Conservation (phyloP, 2,329 filamentous ascomycete species). For the Penicillium palitans region DNA sequence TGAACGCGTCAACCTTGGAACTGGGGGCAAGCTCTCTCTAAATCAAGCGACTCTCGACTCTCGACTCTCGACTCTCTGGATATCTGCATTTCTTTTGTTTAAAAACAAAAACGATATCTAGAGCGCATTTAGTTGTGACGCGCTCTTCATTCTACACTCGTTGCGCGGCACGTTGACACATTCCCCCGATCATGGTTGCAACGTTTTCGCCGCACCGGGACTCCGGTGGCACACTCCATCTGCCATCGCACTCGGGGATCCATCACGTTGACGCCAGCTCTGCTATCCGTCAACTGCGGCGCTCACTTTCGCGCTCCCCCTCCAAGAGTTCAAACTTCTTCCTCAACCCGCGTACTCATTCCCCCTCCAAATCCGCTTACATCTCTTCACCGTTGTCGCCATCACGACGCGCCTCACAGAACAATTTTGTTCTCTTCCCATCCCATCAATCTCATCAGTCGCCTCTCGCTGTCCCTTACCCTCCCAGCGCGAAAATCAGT, state of each 20-base stretch:
- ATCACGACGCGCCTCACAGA: conserved; percentile 53
- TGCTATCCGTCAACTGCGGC: conserved; percentile 77
- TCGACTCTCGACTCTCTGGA: neutral
- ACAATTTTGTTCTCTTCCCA: conserved; percentile 54
- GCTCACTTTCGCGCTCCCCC: conserved; percentile 89
- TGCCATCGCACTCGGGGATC: conserved; percentile 80
- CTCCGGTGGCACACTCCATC: conserved; percentile 74
- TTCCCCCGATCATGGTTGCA: conserved; percentile 44
- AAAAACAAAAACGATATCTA: neutral
- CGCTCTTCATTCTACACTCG: conserved; percentile 20
- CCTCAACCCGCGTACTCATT: conserved; percentile 50
- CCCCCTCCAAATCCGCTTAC: conserved; percentile 53
- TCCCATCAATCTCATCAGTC: conserved; percentile 49
- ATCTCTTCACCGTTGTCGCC: conserved; percentile 60
- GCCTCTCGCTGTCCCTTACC: conserved; percentile 64
- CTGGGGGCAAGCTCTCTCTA: neutral
- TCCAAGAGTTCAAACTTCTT: conserved; percentile 77
- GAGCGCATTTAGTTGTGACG: neutral
- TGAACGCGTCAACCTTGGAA: neutral
- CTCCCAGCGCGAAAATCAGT: conserved; percentile 64
- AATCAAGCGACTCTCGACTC: neutral
- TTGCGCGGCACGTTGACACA: conserved; percentile 21
- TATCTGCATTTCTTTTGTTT: neutral
- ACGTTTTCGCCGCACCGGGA: conserved; percentile 52
- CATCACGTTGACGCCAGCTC: conserved; percentile 81